Evolutionary conservation across 2,329 filamentous ascomycete genomes (phyloP).

Genomic region (Fusarium sterilihyphosum): DNA sequence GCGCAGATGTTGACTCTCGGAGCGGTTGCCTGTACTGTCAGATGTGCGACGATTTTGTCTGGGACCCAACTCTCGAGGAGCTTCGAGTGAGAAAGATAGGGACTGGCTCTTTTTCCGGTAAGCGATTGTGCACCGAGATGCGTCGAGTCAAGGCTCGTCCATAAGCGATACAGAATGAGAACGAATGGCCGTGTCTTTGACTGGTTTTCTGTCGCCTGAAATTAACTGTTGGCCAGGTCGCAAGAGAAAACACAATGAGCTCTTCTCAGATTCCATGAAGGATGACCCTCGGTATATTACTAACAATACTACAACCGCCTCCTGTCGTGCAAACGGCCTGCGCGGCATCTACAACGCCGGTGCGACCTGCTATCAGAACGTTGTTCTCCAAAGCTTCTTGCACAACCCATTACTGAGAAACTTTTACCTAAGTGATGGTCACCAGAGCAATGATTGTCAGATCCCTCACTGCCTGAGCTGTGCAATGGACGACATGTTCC

Average conservation of each 20-base stretch:
- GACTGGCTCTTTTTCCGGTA: conserved; percentile 72
- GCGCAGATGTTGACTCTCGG: conserved; percentile 78
- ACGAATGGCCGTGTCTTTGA: neutral
- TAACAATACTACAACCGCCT: conserved; percentile 79
- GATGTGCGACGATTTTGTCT: conserved; percentile 84
- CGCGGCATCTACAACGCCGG: conserved; percentile 96
- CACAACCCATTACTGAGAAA: conserved; percentile 93
- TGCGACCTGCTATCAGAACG: conserved; percentile 98
- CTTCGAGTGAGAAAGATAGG: conserved; percentile 76
- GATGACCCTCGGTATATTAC: conserved; percentile 82
- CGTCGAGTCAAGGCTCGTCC: neutral
- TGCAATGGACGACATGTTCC: conserved; percentile 78
- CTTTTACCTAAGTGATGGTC: conserved; percentile 91
- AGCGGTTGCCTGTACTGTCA: conserved; percentile 82
- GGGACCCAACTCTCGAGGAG: conserved; percentile 82
- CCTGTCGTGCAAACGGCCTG: conserved; percentile 87
- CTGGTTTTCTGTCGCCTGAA: neutral
- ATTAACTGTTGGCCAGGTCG: conserved; percentile 57
- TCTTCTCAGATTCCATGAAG: conserved; percentile 70
- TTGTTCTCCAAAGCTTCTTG: conserved; percentile 90
- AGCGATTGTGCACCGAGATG: conserved; percentile 35
- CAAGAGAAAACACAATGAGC: conserved; percentile 80
- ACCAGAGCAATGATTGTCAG: conserved; percentile 79
- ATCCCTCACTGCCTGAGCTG: conserved; percentile 72
- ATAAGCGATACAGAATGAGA: neutral